phyloP scores from a whole-genome alignment of 441 rosid genomes.

The Rhodomyrtus psidioides region DNA sequence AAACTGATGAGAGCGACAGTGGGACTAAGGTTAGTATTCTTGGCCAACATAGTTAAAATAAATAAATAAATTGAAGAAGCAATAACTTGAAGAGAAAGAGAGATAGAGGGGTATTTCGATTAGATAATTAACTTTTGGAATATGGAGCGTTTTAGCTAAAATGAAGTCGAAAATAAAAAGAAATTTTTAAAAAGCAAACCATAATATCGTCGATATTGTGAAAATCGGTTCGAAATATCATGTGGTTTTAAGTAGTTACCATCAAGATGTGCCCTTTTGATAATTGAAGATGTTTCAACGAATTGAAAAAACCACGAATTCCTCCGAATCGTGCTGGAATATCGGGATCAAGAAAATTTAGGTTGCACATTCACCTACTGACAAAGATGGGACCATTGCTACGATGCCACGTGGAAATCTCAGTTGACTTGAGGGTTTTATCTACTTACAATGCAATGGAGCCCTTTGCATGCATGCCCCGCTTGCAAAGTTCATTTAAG shows the following conservation, averaged over 20 bases:
- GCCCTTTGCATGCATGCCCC: neutral
- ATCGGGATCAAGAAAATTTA: neutral
- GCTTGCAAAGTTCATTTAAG: neutral
- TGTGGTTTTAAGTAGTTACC: neutral
- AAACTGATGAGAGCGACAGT: neutral
- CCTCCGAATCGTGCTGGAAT: neutral
- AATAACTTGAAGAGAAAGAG: neutral
- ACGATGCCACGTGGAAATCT: neutral
- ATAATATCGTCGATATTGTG: neutral
- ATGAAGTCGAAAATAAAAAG: neutral
- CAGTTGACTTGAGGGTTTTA: neutral
- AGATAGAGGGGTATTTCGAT: neutral
- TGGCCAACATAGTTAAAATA: too few species aligned
- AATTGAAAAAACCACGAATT: neutral
- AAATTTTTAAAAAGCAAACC: neutral
- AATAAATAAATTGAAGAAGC: too few species aligned
- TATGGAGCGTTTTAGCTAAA: neutral
- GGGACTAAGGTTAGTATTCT: neutral
- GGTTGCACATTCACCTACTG: neutral
- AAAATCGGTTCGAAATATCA: neutral
- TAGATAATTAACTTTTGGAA: neutral
- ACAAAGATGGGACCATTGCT: neutral
- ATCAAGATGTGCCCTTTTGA: neutral
- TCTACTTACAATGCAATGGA: neutral
- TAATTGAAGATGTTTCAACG: neutral